Evolutionary conservation across 192 early-diverging fungal species (phyloP), one percentile per base, ranked within the genome.

Genomic region (Gaertneriomyces sp.): DNA sequence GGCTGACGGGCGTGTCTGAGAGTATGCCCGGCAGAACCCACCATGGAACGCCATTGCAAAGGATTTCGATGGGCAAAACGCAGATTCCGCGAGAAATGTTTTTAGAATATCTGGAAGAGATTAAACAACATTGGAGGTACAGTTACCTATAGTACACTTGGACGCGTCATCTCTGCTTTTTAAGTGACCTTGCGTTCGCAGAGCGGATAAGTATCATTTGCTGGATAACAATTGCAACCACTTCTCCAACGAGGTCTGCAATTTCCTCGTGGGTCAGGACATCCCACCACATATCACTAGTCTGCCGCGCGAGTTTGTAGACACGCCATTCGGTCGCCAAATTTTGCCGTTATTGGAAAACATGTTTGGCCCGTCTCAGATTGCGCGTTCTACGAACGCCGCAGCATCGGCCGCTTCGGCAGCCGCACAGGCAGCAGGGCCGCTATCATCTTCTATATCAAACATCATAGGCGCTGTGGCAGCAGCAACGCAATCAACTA

Each of bases 161-260:
- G 58, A 12, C 25, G 43, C 40, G 25, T 59, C 33, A 20, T 6
- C 44, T 0, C 9, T 64, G 17, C 7, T 11, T 16, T 25, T 14
- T 60, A 9, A 12, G n/a, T 38, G 47, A 3, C 38, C 42, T 14
- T 11, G n/a, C 0, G 14, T 5, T 11, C 6, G 19, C 42, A 76
- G 73, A 12, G 81, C 88, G 1, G 89, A 89, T 39, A 85, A 85
- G 49, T 95, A 95, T 68, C 91, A 93, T 76, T 66, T 95, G 40
- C 76, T 95, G 25, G 86, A 95, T 61, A 88, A 90, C 72, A 95
- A 95, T 73, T 95, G 93, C 81, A 95, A 89, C 66, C 84, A 74
- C 12, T 91, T 93, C 55, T 80, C 86, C 8, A 84, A 89, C 56
- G 87, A 90, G 55, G 72, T 92, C 0, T 91, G 90, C 66, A 79